Base-by-base conservation (phyloP, 1,284 basidiomycete species). In the Anthracocystis setariae region DNA sequence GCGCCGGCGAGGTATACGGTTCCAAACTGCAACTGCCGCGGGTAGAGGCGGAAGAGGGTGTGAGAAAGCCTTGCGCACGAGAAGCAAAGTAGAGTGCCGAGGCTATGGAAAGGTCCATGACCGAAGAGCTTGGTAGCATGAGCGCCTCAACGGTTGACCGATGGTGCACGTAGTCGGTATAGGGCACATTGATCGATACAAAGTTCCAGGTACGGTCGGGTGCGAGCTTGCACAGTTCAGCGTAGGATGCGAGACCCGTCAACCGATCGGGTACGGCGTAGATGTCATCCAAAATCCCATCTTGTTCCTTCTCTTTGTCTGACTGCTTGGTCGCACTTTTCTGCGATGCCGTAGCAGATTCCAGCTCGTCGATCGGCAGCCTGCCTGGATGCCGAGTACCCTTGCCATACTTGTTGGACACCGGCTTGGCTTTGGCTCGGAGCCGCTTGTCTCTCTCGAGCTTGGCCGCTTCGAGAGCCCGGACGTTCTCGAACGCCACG, bases 61-160 rank as follows among this genome's bases (percentile, higher is more conserved):
- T 27, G 8, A 62, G 20, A 17, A 12, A 18, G 7, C 69, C 69
- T 2, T 3, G 3, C 0, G 92, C 94, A 37, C 90, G 86, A 1
- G 94, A 90, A 3, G 95, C 95, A 80, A 98, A 98, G 83, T 91
- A 97, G 5, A 99, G 85, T 0, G 96, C 94, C 52, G 92, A 87
- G 0, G 91, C 92, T 15, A 98, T 89, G 80, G 92, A 94, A 91
- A 95, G 76, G 17, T 77, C 77, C 76, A 80, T 75, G 23, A 80
- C 79, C 23, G 66, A 75, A 2, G 52, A 54, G 3, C 49, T 48
- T 7, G 81, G 80, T 5, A 57, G 27, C 68, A 82, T 77, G 24
- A 77, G 69, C 18, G 53, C 27, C 5, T 50, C 39, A 2, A 81
- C 48, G 5, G 8, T 20, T 0, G 43, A 12, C 3, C 46, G 35